Evolutionary conservation across 805 yeast genomes (phyloP).

Genomic region (Candida montana): DNA sequence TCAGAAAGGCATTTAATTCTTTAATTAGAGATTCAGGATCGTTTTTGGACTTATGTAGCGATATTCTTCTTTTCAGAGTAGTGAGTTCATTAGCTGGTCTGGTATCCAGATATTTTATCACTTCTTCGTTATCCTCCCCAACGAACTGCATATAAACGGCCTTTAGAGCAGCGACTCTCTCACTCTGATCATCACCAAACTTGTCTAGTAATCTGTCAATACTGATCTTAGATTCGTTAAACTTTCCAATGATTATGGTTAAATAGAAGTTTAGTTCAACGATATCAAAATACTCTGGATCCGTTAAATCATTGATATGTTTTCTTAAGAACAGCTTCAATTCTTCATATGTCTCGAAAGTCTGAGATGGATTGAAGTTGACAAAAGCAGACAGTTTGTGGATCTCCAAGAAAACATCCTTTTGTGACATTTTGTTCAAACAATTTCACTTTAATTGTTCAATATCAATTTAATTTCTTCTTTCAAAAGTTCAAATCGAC

Average conservation of each 20-base stretch:
- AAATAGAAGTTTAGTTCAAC: conserved; percentile 71
- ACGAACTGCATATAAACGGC: conserved; percentile 54
- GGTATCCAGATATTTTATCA: conserved; percentile 31
- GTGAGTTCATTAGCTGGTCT: conserved; percentile 22
- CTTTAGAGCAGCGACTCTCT: conserved; percentile 50
- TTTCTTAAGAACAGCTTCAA: conserved; percentile 26
- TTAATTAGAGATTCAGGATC: conserved; percentile 39
- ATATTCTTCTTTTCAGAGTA: conserved; percentile 22
- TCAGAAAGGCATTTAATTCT: conserved; percentile 49
- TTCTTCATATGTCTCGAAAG: conserved; percentile 31
- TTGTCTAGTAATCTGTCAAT: conserved; percentile 64
- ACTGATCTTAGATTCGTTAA: conserved; percentile 62
- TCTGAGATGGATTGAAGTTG: conserved; percentile 41
- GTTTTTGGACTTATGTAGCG: conserved; percentile 12
- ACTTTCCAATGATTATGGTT: conserved; percentile 55
- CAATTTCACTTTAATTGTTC: too few species aligned
- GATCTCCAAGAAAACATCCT: conserved; percentile 45
- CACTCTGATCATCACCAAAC: conserved; percentile 52
- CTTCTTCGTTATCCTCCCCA: conserved; percentile 31
- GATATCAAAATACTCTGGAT: conserved; percentile 46
- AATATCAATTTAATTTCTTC: not conserved
- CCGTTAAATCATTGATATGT: conserved; percentile 23
- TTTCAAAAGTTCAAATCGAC: not conserved
- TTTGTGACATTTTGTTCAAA: conserved; percentile 16
- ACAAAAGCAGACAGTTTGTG: conserved; percentile 48